phyloP scores from a whole-genome alignment of 257 asterid species.

The Solanum virginianum region DNA sequence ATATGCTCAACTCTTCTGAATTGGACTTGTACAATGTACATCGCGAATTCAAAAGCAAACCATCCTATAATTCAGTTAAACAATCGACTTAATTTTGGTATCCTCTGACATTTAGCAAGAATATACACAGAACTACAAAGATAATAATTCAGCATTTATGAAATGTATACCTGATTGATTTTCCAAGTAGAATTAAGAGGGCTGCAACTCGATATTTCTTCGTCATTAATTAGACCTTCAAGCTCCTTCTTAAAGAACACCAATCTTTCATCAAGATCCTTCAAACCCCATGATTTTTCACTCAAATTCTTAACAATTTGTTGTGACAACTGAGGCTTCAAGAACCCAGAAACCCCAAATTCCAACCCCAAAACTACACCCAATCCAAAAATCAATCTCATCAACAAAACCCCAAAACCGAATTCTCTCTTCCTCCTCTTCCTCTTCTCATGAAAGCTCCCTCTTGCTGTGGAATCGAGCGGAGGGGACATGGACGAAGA shows the following conservation, averaged over 20 bases:
- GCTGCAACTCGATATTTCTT: conserved; percentile 25
- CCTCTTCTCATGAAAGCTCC: conserved; percentile 13
- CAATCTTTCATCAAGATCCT: conserved; percentile 27
- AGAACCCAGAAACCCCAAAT: conserved; percentile 32
- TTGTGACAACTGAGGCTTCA: conserved; percentile 22
- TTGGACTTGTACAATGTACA: conserved; percentile 44
- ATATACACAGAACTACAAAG: background rate
- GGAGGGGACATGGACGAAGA: conserved; percentile 11
- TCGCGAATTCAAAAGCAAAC: conserved; percentile 43
- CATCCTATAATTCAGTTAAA: conserved; percentile 28
- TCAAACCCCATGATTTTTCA: conserved; percentile 24
- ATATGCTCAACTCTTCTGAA: conserved; percentile 59
- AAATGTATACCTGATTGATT: conserved; percentile 38
- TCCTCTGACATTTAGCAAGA: background rate
- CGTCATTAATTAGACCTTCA: conserved; percentile 9
- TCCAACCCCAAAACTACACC: conserved; percentile 29
- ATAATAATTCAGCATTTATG: background rate
- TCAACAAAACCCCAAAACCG: conserved; percentile 13
- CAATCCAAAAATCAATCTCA: conserved; percentile 26
- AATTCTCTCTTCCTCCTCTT: conserved; percentile 22
- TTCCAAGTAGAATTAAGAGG: conserved; percentile 49
- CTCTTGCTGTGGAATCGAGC: conserved; percentile 10
- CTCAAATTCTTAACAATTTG: conserved; percentile 37
- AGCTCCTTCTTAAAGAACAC: conserved; percentile 45
- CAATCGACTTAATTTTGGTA: background rate